A percentile compares a stretch with the other conserved stretches of the same genome.
Conservation (phyloP, 352 stramenopile species). For the Pythium chondricola region DNA sequence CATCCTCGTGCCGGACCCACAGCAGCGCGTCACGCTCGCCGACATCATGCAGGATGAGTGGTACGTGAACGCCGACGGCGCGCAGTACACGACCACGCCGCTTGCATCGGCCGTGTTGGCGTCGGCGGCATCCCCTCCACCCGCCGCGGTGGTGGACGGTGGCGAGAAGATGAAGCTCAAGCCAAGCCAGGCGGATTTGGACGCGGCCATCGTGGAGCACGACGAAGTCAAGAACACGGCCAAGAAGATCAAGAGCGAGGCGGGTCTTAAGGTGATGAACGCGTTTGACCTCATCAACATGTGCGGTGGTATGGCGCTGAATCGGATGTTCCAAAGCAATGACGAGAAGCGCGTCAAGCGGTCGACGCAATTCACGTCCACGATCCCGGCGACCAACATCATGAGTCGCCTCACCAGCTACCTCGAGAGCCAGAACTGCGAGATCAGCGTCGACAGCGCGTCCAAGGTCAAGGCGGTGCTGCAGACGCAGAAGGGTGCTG, state of each 20-base stretch:
- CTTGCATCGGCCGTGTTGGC: conserved; percentile 13
- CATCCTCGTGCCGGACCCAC: conserved; percentile 92
- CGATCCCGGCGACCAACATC: conserved; percentile 71
- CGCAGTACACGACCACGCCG: background rate
- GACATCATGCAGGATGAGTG: conserved; percentile 91
- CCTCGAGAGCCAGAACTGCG: conserved; percentile 71
- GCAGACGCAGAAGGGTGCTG: conserved; percentile 83
- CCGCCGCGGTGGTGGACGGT: conserved; percentile 17
- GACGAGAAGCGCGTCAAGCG: conserved; percentile 84
- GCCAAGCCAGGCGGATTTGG: conserved; percentile 77
- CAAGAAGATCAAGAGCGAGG: conserved; percentile 64
- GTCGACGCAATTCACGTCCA: conserved; percentile 84
- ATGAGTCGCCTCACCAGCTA: conserved; percentile 67
- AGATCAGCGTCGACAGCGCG: conserved; percentile 71
- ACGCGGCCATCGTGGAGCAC: conserved; percentile 77
- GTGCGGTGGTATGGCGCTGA: conserved; percentile 88
- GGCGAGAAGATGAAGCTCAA: conserved; percentile 75
- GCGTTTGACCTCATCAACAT: conserved; percentile 91
- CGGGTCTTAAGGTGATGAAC: conserved; percentile 84
- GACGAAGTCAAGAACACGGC: conserved; percentile 50
- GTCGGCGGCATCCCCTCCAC: conserved; percentile 7
- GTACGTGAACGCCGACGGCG: conserved; percentile 64
- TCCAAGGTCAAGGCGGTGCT: conserved; percentile 84
- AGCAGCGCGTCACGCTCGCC: conserved; percentile 74
- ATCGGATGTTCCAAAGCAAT: conserved; percentile 86